A percentile compares a stretch with the other conserved stretches of the same genome.
Conservation (phyloP, 768 basidiomycete species). For the Hydnum rufescens region DNA sequence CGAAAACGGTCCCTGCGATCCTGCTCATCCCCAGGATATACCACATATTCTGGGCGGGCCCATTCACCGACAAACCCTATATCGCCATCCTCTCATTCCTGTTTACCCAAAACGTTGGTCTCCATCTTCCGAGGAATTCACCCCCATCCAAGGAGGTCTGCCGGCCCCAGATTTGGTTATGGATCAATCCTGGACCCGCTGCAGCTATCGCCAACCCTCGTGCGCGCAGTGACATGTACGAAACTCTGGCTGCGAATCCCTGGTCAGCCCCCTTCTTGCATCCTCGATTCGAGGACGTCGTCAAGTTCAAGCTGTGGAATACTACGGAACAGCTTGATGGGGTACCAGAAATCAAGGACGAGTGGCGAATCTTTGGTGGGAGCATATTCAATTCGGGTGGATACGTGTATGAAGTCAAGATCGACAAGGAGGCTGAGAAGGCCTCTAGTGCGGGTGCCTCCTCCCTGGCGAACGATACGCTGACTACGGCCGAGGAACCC, state of each 20-base stretch:
- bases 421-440: slow-evolving; percentile 14
- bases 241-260: slow-evolving; percentile 54
- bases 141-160: slow-evolving; percentile 34
- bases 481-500: slow-evolving; percentile 1
- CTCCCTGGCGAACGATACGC: slow-evolving; percentile 15
- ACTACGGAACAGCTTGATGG: slow-evolving; percentile 93
- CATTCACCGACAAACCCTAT: slow-evolving; percentile 98
- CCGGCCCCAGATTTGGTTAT: slow-evolving; percentile 87
- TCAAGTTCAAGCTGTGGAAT: slow-evolving; percentile 96
- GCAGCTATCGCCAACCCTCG: slow-evolving; percentile 71
- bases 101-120: slow-evolving; percentile 82
- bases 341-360: slow-evolving; percentile 68
- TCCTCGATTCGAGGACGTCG: slow-evolving; percentile 72
- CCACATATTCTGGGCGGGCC: slow-evolving; percentile 99
- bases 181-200: slow-evolving; percentile 98
- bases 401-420: slow-evolving; percentile 44
- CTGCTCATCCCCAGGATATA: slow-evolving; percentile 72
- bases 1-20: slow-evolving; percentile 44
- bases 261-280: slow-evolving; percentile 95
- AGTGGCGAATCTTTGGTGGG: slow-evolving; percentile 63
- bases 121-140: slow-evolving; percentile 41
- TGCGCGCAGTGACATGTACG: slow-evolving; percentile 67
- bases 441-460: background rate
- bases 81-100: slow-evolving; percentile 85
- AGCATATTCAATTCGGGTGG: slow-evolving; percentile 81